Evolutionary conservation across 1,284 basidiomycete genomes (phyloP), one percentile per base, ranked within the genome.

Genomic region (Papiliotrema fonsecae): DNA sequence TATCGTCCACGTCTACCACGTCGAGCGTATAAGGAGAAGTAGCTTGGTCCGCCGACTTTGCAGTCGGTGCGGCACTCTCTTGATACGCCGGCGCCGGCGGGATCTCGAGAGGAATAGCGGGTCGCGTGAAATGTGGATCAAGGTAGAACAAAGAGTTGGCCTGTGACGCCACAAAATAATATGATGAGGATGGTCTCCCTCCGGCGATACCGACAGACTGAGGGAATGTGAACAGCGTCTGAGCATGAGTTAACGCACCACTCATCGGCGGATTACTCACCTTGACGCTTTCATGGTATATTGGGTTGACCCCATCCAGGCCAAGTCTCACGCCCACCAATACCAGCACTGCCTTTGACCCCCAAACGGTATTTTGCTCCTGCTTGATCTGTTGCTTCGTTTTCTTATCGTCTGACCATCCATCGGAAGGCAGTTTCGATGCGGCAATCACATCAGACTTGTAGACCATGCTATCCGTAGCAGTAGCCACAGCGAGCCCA

Each of bases 171-270:
- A 97, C 87, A 70, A 98, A 98, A 75, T 97, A 98, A 71, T 97
- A 97, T 0, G 91, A 97, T 0, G 90, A 94, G 21, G 87, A 87
- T 0, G 94, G 94, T 25, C 93, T 81, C 3, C 94, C 94, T 39
- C 94, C 94, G 0, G 93, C 90, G 52, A 97, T 97, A 38, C 94
- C 94, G 34, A 97, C 87, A 2, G 86, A 90, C 74, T 97, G 94
- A 0, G 93, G 92, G 71, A 93, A 90, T 0, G 86, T 87, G 72
- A 94, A 97, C 22, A 96, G 73, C 18, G 82, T 77, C 90, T 92
- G 61, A 10, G 24, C 27, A 47, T 18, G 14, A 6, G 39, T 49
- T 42, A 45, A 41, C 18, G n/a, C 18, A 25, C 37, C 37, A 6
- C 30, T 2, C 14, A 47, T 42, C 47, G 26, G 14, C 25, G 38